Evolutionary conservation across 1,284 basidiomycete species (phyloP), one percentile per base, ranked within the genome.

Genomic region (Marasmius oreades): DNA sequence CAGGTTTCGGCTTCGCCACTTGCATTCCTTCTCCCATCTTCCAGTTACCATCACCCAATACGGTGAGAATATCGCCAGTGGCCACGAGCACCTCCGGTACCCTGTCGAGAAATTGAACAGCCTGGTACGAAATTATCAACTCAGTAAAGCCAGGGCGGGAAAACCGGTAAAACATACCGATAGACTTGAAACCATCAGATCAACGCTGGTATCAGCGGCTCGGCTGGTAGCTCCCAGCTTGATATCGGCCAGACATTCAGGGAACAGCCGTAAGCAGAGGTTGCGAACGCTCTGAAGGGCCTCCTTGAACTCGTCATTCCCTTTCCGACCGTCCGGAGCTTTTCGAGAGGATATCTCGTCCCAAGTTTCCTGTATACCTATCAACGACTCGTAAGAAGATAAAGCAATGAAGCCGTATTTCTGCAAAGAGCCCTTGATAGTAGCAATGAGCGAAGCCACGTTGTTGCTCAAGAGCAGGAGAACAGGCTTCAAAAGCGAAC

Each of bases 361-460:
- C 86, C 88, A 92, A 16, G 78, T 76, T 0, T 72, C 69, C 59
- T 89, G 85, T 1, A 78, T 70, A 0, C 70, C 66, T 0, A 81
- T 73, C 28, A 91, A 69, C 5, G 79, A 73, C 37, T 83, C 78
- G 63, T 86, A 87, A 0, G 83, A 76, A 1, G 86, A 79, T 1
- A 93, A 77, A 0, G 90, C 91, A 26, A 94, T 84, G 70, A 95
- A 90, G 2, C 85, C 84, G 66, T 93, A 86, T 69, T 88, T 90
- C 69, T 90, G 86, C n/a, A 94, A 77, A 2, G 89, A 86, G 59
- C 87, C 87, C 69, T 94, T 92, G 69, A 89, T 84, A 18, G 90
- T 77, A 16, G 81, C 73, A 20, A 82, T 80, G 39, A 93, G 74
- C 3, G 85, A 82, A 0, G 77, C 77, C 2, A 90, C 70, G 0